Evolutionary conservation across 2,329 filamentous ascomycete genomes (phyloP), one percentile per base, ranked within the genome.

Genomic region (Aspergillus pseudoterreus): DNA sequence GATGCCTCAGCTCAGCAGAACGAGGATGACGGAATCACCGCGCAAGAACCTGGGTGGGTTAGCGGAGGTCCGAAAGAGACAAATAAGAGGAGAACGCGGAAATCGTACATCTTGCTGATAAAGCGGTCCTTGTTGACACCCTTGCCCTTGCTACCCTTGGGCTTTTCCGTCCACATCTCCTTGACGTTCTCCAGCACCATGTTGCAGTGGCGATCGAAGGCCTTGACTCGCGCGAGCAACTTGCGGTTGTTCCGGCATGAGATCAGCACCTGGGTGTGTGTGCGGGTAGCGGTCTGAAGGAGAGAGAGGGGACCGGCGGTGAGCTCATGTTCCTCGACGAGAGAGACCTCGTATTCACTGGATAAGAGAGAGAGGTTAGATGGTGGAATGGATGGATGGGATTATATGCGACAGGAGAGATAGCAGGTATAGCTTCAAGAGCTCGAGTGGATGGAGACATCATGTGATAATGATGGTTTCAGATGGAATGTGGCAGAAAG

Each of bases 151-250:
- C 86, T 87, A 19, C 88, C 85, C 66, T 89, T 81, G 45, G 92
- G 91, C 50, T 88, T 94, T 77, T 99, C 94, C 9, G 92, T 96
- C 94, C 94, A 99, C 92, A 99, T 97, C 78, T 99, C 94, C 81
- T 95, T 95, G 41, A 95, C 91, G 63, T 96, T 96, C 79, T 96
- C 91, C 44, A 96, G 79, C 3, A 96, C 89, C 94, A 99, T 97
- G 77, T 99, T 99, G 83, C 92, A 97, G 76, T 99, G 94, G 55
- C 94, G 83, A 75, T 99, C 94, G 71, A 99, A 99, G 6, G 94
- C 94, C 80, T 99, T 99, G 68, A 99, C 92, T 58, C 94, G 88
- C 47, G 92, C 94, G 50, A 99, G 86, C 44, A 99, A 82, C 80
- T 99, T 99, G 75, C 92, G 88, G 80, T 97, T 97, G 83, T 96